Evolutionary conservation across 2,329 filamentous ascomycete genomes (phyloP).

Genomic region (Stenocarpella maydis): DNA sequence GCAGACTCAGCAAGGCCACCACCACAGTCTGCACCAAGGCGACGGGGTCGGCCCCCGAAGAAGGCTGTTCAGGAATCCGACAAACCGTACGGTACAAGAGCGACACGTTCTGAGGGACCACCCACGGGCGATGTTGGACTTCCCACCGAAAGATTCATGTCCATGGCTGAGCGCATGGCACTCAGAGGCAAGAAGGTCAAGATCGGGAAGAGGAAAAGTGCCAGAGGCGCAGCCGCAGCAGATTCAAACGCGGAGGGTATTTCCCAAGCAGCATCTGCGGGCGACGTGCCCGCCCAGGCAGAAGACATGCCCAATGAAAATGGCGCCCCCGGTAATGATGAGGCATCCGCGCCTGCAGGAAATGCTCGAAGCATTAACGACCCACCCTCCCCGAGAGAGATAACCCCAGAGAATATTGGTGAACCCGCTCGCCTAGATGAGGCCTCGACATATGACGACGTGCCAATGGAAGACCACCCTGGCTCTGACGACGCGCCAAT

Average conservation of each 20-base stretch:
- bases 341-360: neutral
- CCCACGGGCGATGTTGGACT: constrained; percentile 24
- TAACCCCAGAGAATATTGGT: neutral
- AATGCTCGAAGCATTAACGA: neutral
- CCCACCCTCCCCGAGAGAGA: too few relatives aligned
- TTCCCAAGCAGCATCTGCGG: neutral
- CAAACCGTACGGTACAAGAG: neutral
- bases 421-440: neutral
- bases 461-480: neutral
- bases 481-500: constrained; percentile 15
- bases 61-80: constrained; percentile 31
- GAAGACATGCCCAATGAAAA: neutral
- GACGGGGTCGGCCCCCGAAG: constrained; percentile 46
- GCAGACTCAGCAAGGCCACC: neutral
- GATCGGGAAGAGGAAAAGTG: constrained; percentile 52
- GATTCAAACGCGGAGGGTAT: neutral
- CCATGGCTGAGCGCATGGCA: constrained; percentile 66
- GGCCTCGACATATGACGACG: constrained; percentile 1
- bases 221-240: constrained; percentile 10
- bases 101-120: constrained; percentile 1
- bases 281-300: neutral
- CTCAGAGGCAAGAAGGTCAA: constrained; percentile 62
- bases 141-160: constrained; percentile 52
- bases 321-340: neutral
- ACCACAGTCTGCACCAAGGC: constrained; percentile 35